Percentiles rank a stretch among this genome's conserved stretches.
phyloP scores from a whole-genome alignment of 1,139 yeast genomes.

The Taphrina pruni region DNA sequence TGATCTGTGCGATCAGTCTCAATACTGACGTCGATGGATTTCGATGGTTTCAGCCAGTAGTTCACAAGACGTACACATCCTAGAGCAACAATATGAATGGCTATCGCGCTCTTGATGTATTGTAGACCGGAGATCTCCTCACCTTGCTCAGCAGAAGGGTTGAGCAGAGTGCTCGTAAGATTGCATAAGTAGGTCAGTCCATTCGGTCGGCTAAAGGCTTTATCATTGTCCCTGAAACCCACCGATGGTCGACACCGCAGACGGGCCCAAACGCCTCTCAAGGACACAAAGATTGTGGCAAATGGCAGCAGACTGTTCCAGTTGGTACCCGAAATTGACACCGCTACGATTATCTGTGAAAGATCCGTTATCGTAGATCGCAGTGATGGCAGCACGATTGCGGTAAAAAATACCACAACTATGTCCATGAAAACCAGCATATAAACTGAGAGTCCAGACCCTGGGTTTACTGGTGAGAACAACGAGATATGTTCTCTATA shows the following conservation, averaged over 20 bases:
- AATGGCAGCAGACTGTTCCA: constrained; percentile 14
- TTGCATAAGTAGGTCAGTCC: not conserved
- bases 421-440: constrained; percentile 31
- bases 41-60: constrained; percentile 13
- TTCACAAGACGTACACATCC: constrained; percentile 20
- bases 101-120: constrained; percentile 29
- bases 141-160: not conserved
- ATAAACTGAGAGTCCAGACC: constrained; percentile 4
- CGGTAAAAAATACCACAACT: constrained; percentile 17
- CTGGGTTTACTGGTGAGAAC: not conserved
- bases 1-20: not conserved
- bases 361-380: constrained; percentile 29
- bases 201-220: not conserved
- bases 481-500: constrained; percentile 26
- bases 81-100: constrained; percentile 25
- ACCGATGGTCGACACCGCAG: not conserved
- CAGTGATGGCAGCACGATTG: constrained; percentile 30
- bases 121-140: not conserved
- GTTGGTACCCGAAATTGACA: constrained; percentile 27
- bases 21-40: not conserved
- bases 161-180: not conserved
- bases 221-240: not conserved
- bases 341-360: constrained; percentile 27
- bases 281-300: constrained; percentile 16
- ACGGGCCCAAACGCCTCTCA: not conserved